Evolutionary conservation across 116 monocot genomes (phyloP), one percentile per base, ranked within the genome.

Genomic region (Papilionanthe hybrid): DNA sequence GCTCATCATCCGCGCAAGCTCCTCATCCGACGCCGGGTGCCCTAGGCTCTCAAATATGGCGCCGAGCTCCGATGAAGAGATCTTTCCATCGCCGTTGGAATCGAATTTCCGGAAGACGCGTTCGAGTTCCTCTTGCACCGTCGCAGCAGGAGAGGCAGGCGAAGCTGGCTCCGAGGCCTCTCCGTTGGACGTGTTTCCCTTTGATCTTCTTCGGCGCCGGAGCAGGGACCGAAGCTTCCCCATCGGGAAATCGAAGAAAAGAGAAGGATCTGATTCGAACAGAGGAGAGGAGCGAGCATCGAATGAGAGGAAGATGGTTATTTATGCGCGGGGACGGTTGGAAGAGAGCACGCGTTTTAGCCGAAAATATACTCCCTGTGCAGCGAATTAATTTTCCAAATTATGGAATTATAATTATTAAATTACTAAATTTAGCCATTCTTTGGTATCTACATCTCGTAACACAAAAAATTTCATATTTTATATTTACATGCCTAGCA

Each of bases 21-120:
- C 92, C 42, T 84, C 87, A 1, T 78, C 76, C 2, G 88, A 75
- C 20, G 75, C 71, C 13, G 72, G 57, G 17, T 78, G 76, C 44
- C 81, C 86, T 76, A 88, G 86, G 75, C 79, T 75, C 44, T 47
- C 78, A 79, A 88, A 78, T 73, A 86, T 72, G 44, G 82, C 78
- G 42, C 81, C 85, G 4, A 92, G 89, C 78, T 92, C 94, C 20
- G 84, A 44, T 25, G 84, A 44, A 17, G 88, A 91, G 88, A 91
- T 91, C 89, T 72, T 84, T 71, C 88, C 90, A 80, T 91, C 91
- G 12, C 87, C 87, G 67, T 87, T 82, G 42, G 83, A 12, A 68
- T 94, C 92, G 83, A 88, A 92, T 69, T 84, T 85, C 23, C 44
- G 67, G 86, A 92, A 92, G 43, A 92, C 89, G 44, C 67, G 82